Conservation (phyloP, 169 alveolate genomes). For the Cryptosporidium canis region DNA sequence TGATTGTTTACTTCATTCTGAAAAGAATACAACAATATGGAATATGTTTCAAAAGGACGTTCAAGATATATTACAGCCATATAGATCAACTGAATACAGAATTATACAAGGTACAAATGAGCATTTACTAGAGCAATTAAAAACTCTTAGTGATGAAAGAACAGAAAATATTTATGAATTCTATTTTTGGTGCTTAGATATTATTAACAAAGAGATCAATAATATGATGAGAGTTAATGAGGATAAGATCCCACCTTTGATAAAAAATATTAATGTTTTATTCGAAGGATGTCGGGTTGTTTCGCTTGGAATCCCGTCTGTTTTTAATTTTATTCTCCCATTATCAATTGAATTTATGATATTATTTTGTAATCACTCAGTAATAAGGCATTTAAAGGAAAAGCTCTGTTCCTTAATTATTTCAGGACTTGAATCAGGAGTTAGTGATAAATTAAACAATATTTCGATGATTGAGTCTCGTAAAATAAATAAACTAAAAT, state of each 20-base stretch:
- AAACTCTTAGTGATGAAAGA: neutral
- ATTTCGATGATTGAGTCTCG: neutral
- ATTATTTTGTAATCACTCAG: constrained; percentile 10
- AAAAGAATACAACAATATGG: neutral
- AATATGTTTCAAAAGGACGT: constrained; percentile 13
- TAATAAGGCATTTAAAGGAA: constrained; percentile 16
- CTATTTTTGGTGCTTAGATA: constrained; percentile 69
- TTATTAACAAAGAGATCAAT: constrained; percentile 9
- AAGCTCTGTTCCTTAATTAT: constrained; percentile 56
- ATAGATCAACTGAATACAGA: constrained; percentile 56
- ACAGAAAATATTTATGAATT: constrained; percentile 67
- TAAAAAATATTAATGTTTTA: constrained; percentile 12
- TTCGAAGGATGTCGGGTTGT: constrained; percentile 70
- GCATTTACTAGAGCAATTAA: constrained; percentile 47
- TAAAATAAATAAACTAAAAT: neutral
- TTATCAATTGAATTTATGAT: constrained; percentile 45
- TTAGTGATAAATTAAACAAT: neutral
- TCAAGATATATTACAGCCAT: constrained; percentile 44
- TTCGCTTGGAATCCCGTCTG: constrained; percentile 61
- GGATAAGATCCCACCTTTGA: constrained; percentile 3
- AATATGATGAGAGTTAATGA: neutral
- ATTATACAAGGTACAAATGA: constrained; percentile 58
- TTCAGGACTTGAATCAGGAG: constrained; percentile 19
- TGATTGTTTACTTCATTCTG: neutral
- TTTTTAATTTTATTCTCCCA: constrained; percentile 39